Evolutionary conservation across 2,329 filamentous ascomycete genomes (phyloP), one percentile per base, ranked within the genome.

Genomic region (Botrytis medusae): DNA sequence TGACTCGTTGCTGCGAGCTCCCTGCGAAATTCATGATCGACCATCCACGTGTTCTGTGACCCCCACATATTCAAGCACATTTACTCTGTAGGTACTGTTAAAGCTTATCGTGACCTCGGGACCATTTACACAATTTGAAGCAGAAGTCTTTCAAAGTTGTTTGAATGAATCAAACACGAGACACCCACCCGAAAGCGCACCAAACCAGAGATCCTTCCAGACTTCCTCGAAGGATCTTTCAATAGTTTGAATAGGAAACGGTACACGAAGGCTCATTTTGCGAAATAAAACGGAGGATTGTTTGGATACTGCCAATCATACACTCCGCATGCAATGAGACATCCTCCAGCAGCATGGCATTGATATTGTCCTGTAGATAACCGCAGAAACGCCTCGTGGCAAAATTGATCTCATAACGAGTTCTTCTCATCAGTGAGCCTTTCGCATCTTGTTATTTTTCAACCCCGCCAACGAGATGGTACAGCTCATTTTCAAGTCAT

Each of bases 301-400:
- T 51, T 71, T 72, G 32, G n/a, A 42, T 60, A 51, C 40, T 48
- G 62, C 62, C 51, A 68, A 72, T 72, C 51, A 60, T 68, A 60
- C 60, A 68, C 62, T 72, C 25, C 40, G 62, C 44, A 68, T 72
- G 40, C 71, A 68, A 69, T 46, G 71, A 71, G n/a, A 67, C 65
- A 70, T 54, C 44, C 44, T 44, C 69, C 59, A 71, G 44, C 48
- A 63, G 44, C 72, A 73, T 73, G 72, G 65, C 59, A 71, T 59
- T 73, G 64, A 44, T 54, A 59, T 37, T 72, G 63, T 65, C 63
- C 72, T 76, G 76, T 75, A 72, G 73, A 74, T 64, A 76, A 68
- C 77, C 75, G 76, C 75, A 75, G 59, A 73, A 69, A 71, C 65
- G 57, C 75, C 77, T 76, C 76, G 76, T 78, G 77, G 77, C 74